Evolutionary conservation across 768 basidiomycete genomes (phyloP).

Genomic region (Boletus tomentosulus): DNA sequence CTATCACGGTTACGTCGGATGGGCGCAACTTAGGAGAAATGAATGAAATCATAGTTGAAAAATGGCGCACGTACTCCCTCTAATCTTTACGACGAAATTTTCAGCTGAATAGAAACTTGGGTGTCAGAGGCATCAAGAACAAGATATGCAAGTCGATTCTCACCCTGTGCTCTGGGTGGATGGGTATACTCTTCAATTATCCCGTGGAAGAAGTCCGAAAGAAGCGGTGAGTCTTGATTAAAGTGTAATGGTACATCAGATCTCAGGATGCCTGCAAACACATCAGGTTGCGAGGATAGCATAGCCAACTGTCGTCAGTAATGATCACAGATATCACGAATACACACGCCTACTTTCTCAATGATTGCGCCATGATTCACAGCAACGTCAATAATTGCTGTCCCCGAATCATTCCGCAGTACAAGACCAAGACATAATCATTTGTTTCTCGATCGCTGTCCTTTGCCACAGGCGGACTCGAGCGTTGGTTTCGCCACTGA

Average conservation of each 20-base stretch:
- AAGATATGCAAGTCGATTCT: conserved; percentile 49
- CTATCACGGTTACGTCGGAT: too few relatives aligned
- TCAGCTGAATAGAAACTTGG: conserved; percentile 83
- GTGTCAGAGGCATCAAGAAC: conserved; percentile 69
- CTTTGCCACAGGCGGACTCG: not conserved
- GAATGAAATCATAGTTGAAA: too few relatives aligned
- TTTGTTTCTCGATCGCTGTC: not conserved
- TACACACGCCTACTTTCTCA: not conserved
- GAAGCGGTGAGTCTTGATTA: not conserved
- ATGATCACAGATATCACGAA: not conserved
- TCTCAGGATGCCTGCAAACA: conserved; percentile 73
- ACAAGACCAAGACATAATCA: not conserved
- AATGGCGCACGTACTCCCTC: too few relatives aligned
- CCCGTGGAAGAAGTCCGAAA: too few relatives aligned
- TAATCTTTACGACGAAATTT: conserved; percentile 7
- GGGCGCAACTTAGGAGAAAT: too few relatives aligned
- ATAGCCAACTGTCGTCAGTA: not conserved
- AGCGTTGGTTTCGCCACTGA: not conserved
- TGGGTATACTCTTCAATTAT: too few relatives aligned
- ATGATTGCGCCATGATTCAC: not conserved
- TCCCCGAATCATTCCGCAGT: not conserved
- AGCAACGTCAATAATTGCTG: not conserved
- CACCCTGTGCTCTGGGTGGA: conserved; percentile 45
- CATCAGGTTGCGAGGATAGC: conserved; percentile 3
- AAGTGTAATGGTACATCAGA: conserved; percentile 59